These are phyloP conservation scores for Astrephomene gubernaculifera DNA, from an alignment of 139 green algal species.

Conservation along the genomic window DNA sequence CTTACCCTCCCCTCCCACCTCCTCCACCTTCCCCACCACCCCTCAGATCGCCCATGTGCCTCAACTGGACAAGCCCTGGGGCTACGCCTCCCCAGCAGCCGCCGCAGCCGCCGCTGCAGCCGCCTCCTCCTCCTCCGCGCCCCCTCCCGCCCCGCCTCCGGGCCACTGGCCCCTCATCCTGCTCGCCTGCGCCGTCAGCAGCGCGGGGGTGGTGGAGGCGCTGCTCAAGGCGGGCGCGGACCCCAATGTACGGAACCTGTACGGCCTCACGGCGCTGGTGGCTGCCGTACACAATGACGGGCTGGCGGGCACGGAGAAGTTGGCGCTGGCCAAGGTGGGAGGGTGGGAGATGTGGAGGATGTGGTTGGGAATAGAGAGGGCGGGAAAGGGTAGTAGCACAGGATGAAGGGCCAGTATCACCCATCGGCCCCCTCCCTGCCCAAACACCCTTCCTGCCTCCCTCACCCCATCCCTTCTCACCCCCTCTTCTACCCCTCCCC, in stretches of 20 bases:
- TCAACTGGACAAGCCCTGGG: slow-evolving; percentile 24
- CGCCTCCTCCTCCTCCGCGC: background rate
- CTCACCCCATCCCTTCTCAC: background rate
- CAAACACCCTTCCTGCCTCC: background rate
- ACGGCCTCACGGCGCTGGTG: slow-evolving; percentile 30
- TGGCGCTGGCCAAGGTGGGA: slow-evolving; percentile 18
- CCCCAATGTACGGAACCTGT: slow-evolving; percentile 5
- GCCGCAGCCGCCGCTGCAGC: background rate
- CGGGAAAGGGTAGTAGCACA: too few relatives aligned
- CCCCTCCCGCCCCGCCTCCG: background rate
- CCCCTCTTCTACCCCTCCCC: background rate
- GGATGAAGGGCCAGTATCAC: too few relatives aligned
- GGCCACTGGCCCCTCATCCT: slow-evolving; percentile 23
- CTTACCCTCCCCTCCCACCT: background rate
- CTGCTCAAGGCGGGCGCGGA: slow-evolving; percentile 8
- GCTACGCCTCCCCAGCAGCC: background rate
- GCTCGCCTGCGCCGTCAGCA: slow-evolving; percentile 12
- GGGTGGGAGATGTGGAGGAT: background rate
- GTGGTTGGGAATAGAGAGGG: too few relatives aligned
- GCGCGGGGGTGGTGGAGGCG: slow-evolving; percentile 19
- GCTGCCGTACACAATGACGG: slow-evolving; percentile 33
- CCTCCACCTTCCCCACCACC: background rate
- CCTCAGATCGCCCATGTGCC: background rate
- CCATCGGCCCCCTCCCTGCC: background rate
- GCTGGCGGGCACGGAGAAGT: background rate